Evolutionary conservation across 345 rosid genomes (phyloP).

Genomic region (Capsella bursapastoris): DNA sequence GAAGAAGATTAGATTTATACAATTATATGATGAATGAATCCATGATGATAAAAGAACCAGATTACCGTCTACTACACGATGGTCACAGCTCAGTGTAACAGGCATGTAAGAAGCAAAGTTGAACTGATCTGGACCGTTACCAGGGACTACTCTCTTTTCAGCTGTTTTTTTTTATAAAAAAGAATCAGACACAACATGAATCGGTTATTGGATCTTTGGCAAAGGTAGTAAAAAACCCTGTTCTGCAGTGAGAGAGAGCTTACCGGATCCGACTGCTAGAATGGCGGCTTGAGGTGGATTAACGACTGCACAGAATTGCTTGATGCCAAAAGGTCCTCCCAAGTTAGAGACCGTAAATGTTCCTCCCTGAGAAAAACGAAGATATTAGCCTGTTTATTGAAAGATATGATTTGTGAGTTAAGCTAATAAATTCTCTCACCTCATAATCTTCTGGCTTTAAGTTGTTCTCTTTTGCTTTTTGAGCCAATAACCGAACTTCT

Average conservation of each 20-base stretch:
- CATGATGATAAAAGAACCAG: not conserved
- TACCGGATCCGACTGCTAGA: slow-evolving; percentile 96
- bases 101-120: slow-evolving; percentile 81
- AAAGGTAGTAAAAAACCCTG: slow-evolving; percentile 16
- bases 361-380: slow-evolving; percentile 71
- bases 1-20: not conserved
- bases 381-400: not conserved
- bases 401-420: not conserved
- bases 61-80: slow-evolving; percentile 95
- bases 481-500: slow-evolving; percentile 86
- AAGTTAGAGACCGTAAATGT: slow-evolving; percentile 93
- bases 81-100: slow-evolving; percentile 93
- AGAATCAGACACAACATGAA: not conserved
- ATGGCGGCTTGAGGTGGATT: slow-evolving; percentile 98
- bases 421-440: slow-evolving; percentile 46
- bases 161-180: slow-evolving; percentile 51
- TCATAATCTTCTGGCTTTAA: slow-evolving; percentile 96
- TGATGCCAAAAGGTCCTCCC: slow-evolving; percentile 90
- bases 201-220: slow-evolving; percentile 13
- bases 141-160: slow-evolving; percentile 88
- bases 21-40: slow-evolving; percentile 11
- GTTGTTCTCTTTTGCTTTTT: slow-evolving; percentile 87
- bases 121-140: slow-evolving; percentile 66
- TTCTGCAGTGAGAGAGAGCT: slow-evolving; percentile 27
- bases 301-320: slow-evolving; percentile 92